Evolutionary conservation across 2,329 filamentous ascomycete species (phyloP).

Genomic region (Ophiostoma sp.): DNA sequence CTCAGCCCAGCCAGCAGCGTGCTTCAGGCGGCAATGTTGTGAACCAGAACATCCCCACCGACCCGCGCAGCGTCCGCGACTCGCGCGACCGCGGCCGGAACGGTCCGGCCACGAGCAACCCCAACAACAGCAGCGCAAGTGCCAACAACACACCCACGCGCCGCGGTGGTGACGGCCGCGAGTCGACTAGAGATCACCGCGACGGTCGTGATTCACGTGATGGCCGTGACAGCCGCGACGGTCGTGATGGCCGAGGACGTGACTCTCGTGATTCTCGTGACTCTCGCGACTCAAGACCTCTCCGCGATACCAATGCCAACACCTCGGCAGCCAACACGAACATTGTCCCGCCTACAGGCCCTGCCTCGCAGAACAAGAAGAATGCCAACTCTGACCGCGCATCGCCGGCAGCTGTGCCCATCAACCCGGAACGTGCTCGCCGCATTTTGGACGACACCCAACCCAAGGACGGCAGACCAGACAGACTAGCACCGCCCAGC

Average conservation of each 20-base stretch:
- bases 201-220: conserved; percentile 36
- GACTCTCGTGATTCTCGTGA: conserved; percentile 28
- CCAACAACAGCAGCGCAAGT: conserved; percentile 1
- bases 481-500: background rate
- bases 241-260: conserved; percentile 32
- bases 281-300: conserved; percentile 34
- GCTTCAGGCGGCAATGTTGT: background rate
- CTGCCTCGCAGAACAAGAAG: conserved; percentile 15
- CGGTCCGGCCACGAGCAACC: background rate
- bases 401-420: conserved; percentile 41
- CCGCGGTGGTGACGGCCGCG: conserved; percentile 34
- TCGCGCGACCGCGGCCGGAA: conserved; percentile 13
- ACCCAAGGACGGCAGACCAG: conserved; percentile 28
- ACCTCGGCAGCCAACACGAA: background rate
- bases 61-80: conserved; percentile 16
- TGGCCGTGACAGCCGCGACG: conserved; percentile 29
- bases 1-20: background rate
- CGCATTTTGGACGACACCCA: conserved; percentile 45
- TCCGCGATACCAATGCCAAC: conserved; percentile 1
- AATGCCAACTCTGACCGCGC: conserved; percentile 20
- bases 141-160: conserved; percentile 20
- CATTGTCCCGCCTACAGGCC: conserved; percentile 10
- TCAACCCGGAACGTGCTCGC: conserved; percentile 53
- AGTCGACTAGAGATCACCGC: conserved; percentile 33
- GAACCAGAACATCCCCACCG: background rate